Conservation (phyloP, 148 eudicot species). For the Chenopodium berlandieri region DNA sequence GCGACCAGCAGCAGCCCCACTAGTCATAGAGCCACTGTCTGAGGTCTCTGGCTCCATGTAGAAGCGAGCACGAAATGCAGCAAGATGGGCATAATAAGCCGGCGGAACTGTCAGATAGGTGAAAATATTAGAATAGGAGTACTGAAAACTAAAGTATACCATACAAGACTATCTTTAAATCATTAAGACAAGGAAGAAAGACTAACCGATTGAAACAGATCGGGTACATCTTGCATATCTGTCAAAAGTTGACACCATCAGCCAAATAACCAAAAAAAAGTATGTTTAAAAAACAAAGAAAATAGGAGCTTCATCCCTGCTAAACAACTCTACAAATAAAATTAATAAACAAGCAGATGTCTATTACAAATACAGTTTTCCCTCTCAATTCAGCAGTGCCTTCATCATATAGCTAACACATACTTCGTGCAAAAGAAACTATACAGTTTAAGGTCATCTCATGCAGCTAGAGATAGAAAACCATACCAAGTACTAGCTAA, state of each 20-base stretch:
- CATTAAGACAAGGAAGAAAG: neutral
- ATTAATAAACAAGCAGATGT: too few relatives aligned
- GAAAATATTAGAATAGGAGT: neutral
- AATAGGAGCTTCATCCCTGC: too few relatives aligned
- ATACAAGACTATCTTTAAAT: neutral
- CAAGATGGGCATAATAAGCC: conserved; percentile 77
- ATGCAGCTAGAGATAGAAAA: too few relatives aligned
- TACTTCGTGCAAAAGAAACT: too few relatives aligned
- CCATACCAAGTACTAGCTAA: too few relatives aligned
- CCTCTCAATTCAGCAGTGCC: too few relatives aligned
- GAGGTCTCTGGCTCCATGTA: conserved; percentile 74
- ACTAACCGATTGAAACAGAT: conserved; percentile 70
- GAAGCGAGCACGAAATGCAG: conserved; percentile 74
- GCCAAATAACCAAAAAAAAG: conserved; percentile 3
- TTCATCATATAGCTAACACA: too few relatives aligned
- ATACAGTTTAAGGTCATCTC: too few relatives aligned
- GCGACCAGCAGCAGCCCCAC: conserved; percentile 45
- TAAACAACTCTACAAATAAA: too few relatives aligned
- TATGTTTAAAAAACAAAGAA: too few relatives aligned
- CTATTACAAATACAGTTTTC: too few relatives aligned
- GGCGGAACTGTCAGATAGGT: conserved; percentile 51
- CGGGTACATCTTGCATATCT: conserved; percentile 89
- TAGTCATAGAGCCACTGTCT: conserved; percentile 58
- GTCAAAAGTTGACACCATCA: conserved; percentile 19
- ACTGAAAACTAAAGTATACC: neutral